Base-by-base conservation (phyloP, 768 basidiomycete species). In the Chalciporus piperatus region DNA sequence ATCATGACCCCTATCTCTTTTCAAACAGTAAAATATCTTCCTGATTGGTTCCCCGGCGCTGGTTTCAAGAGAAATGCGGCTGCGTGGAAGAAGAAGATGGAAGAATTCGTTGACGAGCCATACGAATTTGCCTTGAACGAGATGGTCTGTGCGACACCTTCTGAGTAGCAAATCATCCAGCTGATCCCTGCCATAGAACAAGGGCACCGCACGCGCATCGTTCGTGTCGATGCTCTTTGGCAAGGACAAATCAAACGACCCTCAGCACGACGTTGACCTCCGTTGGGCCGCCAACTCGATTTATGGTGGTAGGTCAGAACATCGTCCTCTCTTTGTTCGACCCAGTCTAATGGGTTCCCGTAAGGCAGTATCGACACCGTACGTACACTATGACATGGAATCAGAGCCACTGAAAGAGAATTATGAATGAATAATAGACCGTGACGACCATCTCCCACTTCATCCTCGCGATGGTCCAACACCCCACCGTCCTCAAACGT, bases 261-360 rank as follows among this genome's bases (percentile, higher is more conserved):
- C 41, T 12, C 63, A 67, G 48, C 78, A 76, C 41, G 84, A 87
- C 59, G 82, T 82, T 54, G 87, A 90, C 57, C 72, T 89, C 41
- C 84, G 85, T 51, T 87, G 87, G 85, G 81, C 85, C 1, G 88
- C 89, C n/a, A 89, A 89, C 64, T 89, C 87, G 27, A 88, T 90
- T 84, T 89, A 86, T 62, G 71, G 76, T 6, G 72, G 72, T 66
- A 63, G 57, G 71, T 61, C 37, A 33, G 51, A 3, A n/a, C 16
- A 2, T 9, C 14, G 35, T 50, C 13, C 16, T 25, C 23, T 3
- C 11, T 12, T 32, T 3, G 9, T 12, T 32, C 20, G 20, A 13
- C 6, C 9, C 47, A 22, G 12, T 28, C 46, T 32, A 48, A 45
- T 39, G 28, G 16, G 12, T 23, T 16, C 16, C 30, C 12, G 8